Evolutionary conservation across 2,329 filamentous ascomycete genomes (phyloP), one percentile per base, ranked within the genome.

Genomic region (Trichoderma asperellum): DNA sequence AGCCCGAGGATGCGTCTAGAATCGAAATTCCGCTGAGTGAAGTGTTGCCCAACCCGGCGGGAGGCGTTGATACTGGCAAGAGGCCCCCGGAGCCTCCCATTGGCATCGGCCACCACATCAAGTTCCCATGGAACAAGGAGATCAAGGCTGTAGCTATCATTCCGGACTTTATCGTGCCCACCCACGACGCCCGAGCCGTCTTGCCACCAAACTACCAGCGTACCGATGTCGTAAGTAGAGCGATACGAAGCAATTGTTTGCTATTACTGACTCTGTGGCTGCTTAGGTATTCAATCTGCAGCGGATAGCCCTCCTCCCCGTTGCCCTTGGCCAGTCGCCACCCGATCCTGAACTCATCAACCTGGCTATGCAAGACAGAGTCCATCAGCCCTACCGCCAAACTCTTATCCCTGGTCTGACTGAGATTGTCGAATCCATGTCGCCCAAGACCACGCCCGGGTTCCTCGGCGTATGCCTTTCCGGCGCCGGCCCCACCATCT

Each of bases 101-200:
- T 73, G 92, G 94, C 76, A 98, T 99, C 75, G 96, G 95, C 60
- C 94, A 97, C 80, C 97, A 97, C 83, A 94, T 96, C 82, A 95
- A 94, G 80, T 98, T 97, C 81, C 89, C 89, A 53, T 98, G 95
- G 95, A 91, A 93, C 69, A 89, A 90, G 72, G 93, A 97, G 80
- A 97, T 99, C 85, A 98, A 97, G 84, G 95, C 94, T 71, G 91
- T 99, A 73, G 94, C 94, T 73, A 95, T 99, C 75, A 97, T 99
- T 71, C 96, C 96, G 10, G 88, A 97, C 75, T 99, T 98, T 77
- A 92, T 97, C 79, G 94, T 98, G 35, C 89, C 94, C n/a, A 99
- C 96, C 1, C 94, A 95, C 70, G 92, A 93, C 77, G 95, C 96
- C 5, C 89, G 96, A 76, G 89, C 90, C 69, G 95, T 97, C 24